Evolutionary conservation across 495 filamentous ascomycete genomes (phyloP).

Genomic region (Lasiosphaeria ovina): DNA sequence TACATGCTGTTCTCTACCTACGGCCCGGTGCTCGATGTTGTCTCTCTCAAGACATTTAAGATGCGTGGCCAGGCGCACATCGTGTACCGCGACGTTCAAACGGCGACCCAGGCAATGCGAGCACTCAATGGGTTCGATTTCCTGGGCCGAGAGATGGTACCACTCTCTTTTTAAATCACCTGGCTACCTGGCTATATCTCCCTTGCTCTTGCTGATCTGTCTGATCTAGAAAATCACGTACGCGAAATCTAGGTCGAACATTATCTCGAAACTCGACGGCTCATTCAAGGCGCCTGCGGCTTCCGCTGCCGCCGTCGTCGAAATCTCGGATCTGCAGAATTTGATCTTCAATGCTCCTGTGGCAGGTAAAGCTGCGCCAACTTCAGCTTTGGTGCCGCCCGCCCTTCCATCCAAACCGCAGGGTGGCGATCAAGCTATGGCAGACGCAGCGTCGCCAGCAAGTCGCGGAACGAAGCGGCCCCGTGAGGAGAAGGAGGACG

Average conservation of each 20-base stretch:
- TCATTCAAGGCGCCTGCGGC: slow-evolving; percentile 67
- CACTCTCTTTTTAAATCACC: background rate
- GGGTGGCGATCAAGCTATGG: slow-evolving; percentile 39
- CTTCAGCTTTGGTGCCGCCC: slow-evolving; percentile 39
- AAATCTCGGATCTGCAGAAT: slow-evolving; percentile 73
- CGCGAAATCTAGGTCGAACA: slow-evolving; percentile 80
- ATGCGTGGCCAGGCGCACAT: slow-evolving; percentile 96
- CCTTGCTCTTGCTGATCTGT: slow-evolving; percentile 7
- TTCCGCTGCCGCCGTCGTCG: slow-evolving; percentile 50
- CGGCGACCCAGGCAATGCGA: slow-evolving; percentile 86
- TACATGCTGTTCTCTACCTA: slow-evolving; percentile 95
- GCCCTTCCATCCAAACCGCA: slow-evolving; percentile 39
- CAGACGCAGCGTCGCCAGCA: slow-evolving; percentile 44
- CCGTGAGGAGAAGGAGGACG: slow-evolving; percentile 59
- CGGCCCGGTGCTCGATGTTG: slow-evolving; percentile 90
- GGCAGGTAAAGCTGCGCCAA: slow-evolving; percentile 44
- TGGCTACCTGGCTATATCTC: slow-evolving; percentile 15
- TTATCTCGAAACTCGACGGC: slow-evolving; percentile 85
- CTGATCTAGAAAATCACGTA: slow-evolving; percentile 76
- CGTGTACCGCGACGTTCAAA: slow-evolving; percentile 81
- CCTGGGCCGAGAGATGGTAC: slow-evolving; percentile 82
- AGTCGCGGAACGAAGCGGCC: slow-evolving; percentile 61
- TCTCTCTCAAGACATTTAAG: slow-evolving; percentile 79
- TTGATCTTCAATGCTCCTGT: slow-evolving; percentile 74
- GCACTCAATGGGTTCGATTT: slow-evolving; percentile 84